phyloP scores from a whole-genome alignment of 2,329 filamentous ascomycete genomes.

The Exophiala sp. region DNA sequence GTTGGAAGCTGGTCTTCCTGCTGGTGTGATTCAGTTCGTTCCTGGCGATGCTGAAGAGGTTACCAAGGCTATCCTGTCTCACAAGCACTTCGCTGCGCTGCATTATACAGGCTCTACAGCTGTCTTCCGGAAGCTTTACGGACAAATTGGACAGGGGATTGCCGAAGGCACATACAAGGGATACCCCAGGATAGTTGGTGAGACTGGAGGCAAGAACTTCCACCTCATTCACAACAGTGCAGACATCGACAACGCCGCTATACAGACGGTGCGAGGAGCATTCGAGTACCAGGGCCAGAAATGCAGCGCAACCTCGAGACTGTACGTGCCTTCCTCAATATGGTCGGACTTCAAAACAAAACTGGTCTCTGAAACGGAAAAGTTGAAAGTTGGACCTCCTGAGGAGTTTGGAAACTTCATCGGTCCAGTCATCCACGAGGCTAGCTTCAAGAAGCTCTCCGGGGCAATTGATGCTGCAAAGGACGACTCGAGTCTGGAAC shows the following conservation, averaged over 20 bases:
- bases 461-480: constrained; percentile 70
- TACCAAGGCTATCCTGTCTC: constrained; percentile 67
- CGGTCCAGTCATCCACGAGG: constrained; percentile 74
- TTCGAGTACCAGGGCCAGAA: constrained; percentile 85
- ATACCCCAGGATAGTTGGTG: constrained; percentile 78
- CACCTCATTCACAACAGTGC: constrained; percentile 70
- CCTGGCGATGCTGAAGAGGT: constrained; percentile 78
- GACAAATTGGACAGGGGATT: constrained; percentile 75
- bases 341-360: constrained; percentile 67
- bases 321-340: constrained; percentile 68
- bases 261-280: constrained; percentile 73
- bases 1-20: constrained; percentile 79
- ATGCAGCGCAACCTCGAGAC: constrained; percentile 72
- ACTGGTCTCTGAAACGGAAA: constrained; percentile 60
- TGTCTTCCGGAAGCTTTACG: constrained; percentile 79
- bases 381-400: constrained; percentile 64
- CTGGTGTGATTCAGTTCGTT: constrained; percentile 82
- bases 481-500: constrained; percentile 62
- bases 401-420: constrained; percentile 68
- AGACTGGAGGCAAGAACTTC: constrained; percentile 86
- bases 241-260: constrained; percentile 67
- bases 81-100: constrained; percentile 73
- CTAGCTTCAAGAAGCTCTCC: constrained; percentile 71
- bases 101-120: constrained; percentile 86
- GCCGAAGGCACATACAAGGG: constrained; percentile 71